Conservation (phyloP, 495 filamentous ascomycete species). For the Xylaria castorea region DNA sequence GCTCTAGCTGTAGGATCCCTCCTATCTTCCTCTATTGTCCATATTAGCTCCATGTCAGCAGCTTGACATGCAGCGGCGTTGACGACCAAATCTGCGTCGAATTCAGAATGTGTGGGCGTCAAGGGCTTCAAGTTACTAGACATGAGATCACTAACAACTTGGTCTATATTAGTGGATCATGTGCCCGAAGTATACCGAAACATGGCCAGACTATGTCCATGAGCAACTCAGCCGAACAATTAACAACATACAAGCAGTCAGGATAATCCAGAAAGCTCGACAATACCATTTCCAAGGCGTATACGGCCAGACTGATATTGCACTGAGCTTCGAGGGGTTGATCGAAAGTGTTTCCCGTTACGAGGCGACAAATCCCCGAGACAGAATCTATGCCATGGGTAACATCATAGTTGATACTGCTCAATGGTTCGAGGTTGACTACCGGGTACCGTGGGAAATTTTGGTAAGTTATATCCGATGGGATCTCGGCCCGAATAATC, state of each 20-base stretch:
- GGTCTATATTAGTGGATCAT: conserved; percentile 24
- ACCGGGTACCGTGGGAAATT: conserved; percentile 29
- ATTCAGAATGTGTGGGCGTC: background rate
- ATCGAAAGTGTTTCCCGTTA: conserved; percentile 19
- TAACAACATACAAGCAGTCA: conserved; percentile 29
- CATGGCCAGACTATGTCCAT: conserved; percentile 28
- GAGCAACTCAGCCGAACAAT: conserved; percentile 26
- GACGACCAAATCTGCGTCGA: background rate
- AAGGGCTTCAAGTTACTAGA: background rate
- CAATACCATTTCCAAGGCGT: conserved; percentile 15
- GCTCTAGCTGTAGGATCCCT: conserved; percentile 22
- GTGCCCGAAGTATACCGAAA: conserved; percentile 26
- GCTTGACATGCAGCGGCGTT: background rate
- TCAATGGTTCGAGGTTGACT: conserved; percentile 33
- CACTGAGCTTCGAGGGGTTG: conserved; percentile 2
- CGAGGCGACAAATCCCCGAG: conserved; percentile 30
- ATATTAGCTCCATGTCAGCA: no score
- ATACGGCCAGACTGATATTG: background rate
- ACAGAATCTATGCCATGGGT: conserved; percentile 27
- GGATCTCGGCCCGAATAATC: background rate
- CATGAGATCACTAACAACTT: background rate
- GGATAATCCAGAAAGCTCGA: conserved; percentile 28
- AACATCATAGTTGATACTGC: conserved; percentile 23
- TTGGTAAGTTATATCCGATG: conserved; percentile 6
- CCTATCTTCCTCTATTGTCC: background rate